Evolutionary conservation across 139 green algal species (phyloP).

Genomic region (Ettlia oleoabundans): DNA sequence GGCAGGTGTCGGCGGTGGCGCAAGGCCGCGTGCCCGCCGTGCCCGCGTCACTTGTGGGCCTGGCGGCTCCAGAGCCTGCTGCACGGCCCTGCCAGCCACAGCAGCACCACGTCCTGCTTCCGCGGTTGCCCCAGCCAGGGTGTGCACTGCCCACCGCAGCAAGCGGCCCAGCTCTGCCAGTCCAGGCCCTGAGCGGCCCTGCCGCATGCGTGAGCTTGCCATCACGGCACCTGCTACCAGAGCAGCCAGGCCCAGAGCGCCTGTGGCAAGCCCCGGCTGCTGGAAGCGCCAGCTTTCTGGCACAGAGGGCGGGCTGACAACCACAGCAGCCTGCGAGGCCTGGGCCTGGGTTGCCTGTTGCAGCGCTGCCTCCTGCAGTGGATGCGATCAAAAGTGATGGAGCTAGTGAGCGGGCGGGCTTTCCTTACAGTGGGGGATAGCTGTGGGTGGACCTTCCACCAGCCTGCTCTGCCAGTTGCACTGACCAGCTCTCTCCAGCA

Average conservation of each 20-base stretch:
- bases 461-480: no score
- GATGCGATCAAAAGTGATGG: no score
- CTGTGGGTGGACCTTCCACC: no score
- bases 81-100: neutral
- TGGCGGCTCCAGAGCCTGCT: neutral
- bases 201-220: neutral
- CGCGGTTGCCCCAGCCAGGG: neutral
- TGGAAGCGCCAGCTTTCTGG: neutral
- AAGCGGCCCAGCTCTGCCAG: neutral
- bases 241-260: neutral
- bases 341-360: neutral
- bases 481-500: no score
- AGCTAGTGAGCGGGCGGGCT: no score
- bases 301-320: neutral
- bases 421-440: no score
- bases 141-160: neutral
- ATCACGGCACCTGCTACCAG: neutral
- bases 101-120: neutral
- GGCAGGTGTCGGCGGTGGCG: no score
- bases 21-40: no score
- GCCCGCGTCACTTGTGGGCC: no score
- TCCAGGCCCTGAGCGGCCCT: neutral
- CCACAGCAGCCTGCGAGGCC: neutral
- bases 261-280: neutral
- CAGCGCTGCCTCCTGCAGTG: slow-evolving; percentile 9